Evolutionary conservation across 2,329 filamentous ascomycete species (phyloP), one percentile per base, ranked within the genome.

Genomic region (Amylocarpus encephaloides): DNA sequence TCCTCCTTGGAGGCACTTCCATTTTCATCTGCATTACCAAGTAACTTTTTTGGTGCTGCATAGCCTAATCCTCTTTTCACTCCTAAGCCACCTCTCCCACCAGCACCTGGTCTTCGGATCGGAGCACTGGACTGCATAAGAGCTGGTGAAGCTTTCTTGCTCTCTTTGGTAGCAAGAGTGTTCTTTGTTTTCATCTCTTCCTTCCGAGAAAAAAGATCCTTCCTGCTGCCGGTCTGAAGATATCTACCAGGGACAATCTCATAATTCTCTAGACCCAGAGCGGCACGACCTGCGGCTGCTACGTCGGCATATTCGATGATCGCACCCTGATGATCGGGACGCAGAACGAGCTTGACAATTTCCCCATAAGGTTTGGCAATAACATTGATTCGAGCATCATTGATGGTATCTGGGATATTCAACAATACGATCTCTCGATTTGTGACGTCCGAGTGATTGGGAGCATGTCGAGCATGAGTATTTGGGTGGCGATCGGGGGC

Each of bases 361-460:
- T 76, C 68, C 0, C 89, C 90, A 40, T 83, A 76, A 1, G 81
- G 77, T 59, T 89, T 85, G 7, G 86, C 82, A 2, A 94, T 72
- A 0, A 82, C 76, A 40, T 80, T 80, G 48, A 98, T 80, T 29
- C 91, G 88, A 1, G 86, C 82, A 62, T 95, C 88, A 57, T 94
- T 96, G 62, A 97, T 81, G 0, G 91, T 97, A 63, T 97, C 93
- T 0, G 93, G 89, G 1, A 98, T 73, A 55, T 91, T 86, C 69
- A 96, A 80, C 26, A 98, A 73, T 9, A 85, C 85, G 44, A 97
- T 76, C 1, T 88, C 93, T 46, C 89, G 83, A 44, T 83, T 79
- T 29, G 73, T 68, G 16, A 80, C 77, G 13, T 81, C 75, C 5
- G 66, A 67, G 6, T 71, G 67, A 1, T 75, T 72, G 15, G 74